These are phyloP conservation scores for Penicillium frequentans DNA, from an alignment of 2,329 filamentous ascomycete genomes.

Conservation along the genomic window DNA sequence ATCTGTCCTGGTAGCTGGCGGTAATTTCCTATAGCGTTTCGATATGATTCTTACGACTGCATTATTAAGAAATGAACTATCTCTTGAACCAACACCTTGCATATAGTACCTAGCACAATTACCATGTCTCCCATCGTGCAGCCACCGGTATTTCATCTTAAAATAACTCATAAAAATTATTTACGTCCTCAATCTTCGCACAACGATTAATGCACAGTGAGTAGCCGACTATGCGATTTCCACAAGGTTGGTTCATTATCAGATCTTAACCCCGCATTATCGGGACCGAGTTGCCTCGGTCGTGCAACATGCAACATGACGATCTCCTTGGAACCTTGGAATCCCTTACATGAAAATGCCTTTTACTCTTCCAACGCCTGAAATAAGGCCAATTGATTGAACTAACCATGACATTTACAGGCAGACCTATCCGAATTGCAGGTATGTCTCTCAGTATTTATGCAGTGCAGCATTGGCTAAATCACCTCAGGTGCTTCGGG, in stretches of 20 bases:
- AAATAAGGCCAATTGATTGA: neutral
- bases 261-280: conserved; percentile 15
- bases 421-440: conserved; percentile 24
- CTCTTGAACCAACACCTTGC: neutral
- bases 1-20: neutral
- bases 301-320: neutral
- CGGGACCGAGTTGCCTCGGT: conserved; percentile 18
- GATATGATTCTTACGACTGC: conserved; percentile 1
- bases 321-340: neutral
- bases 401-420: conserved; percentile 17
- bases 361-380: neutral
- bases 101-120: too few species aligned
- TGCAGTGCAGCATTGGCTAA: neutral
- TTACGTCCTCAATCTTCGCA: too few species aligned
- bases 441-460: conserved; percentile 7
- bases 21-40: neutral
- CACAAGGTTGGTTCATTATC: neutral
- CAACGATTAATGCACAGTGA: neutral
- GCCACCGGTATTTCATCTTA: too few species aligned
- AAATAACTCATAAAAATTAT: too few species aligned
- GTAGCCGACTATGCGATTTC: neutral
- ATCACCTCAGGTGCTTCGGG: conserved; percentile 41
- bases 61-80: neutral
- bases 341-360: neutral
- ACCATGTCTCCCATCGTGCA: too few species aligned